Evolutionary conservation across 257 asterid genomes (phyloP).

Genomic region (Petunia axillaris): DNA sequence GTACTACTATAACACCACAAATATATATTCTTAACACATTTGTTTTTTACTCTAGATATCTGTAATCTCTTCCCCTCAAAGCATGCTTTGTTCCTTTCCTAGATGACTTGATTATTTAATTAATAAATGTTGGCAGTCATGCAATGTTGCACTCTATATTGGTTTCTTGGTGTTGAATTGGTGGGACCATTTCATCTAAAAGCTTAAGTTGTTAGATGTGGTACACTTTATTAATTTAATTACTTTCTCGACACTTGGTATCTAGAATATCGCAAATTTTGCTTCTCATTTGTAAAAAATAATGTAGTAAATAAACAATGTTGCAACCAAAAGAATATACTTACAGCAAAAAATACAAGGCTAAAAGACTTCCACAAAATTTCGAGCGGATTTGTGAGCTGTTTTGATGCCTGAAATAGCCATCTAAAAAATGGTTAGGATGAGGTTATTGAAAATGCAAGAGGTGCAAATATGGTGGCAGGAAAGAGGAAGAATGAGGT

Average conservation of each 20-base stretch:
- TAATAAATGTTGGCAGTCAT: not conserved
- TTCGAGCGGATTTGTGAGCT: constrained; percentile 84
- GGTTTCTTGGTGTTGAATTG: too few species aligned
- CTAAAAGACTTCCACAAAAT: constrained; percentile 92
- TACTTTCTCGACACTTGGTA: not conserved
- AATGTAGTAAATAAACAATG: not conserved
- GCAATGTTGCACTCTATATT: not conserved
- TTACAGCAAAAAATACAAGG: constrained; percentile 95
- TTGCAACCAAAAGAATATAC: constrained; percentile 35
- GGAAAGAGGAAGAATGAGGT: not conserved
- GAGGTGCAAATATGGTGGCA: not conserved
- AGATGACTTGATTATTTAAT: not conserved
- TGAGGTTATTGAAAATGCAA: not conserved
- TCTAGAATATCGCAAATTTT: not conserved
- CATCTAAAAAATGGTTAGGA: constrained; percentile 17
- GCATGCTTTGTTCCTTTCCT: not conserved
- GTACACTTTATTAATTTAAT: too few species aligned
- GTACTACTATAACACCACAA: too few species aligned
- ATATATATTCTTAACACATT: too few species aligned
- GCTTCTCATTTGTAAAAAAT: not conserved
- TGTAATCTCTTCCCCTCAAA: too few species aligned
- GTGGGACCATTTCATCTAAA: too few species aligned
- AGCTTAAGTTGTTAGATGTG: too few species aligned
- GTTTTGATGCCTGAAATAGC: constrained; percentile 57
- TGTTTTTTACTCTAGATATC: too few species aligned